Base-by-base conservation (phyloP, 2,329 filamentous ascomycete genomes). In the Plectosphaerella sp. region DNA sequence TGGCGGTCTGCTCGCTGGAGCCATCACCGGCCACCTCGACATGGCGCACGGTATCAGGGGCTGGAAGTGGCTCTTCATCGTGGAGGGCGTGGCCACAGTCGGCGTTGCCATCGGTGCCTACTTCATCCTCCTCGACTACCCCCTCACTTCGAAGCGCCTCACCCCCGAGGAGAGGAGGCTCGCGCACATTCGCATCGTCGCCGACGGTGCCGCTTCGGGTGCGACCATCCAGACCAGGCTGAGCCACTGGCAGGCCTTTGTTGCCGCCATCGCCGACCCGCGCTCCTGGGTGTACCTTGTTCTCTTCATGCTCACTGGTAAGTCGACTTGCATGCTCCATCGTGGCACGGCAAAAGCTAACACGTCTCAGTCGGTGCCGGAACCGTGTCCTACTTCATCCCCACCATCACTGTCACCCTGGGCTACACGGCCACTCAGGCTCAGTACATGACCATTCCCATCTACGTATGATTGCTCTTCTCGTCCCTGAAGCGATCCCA, bases 111-210 rank as follows among this genome's bases (percentile, higher is more conserved):
- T 87, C 16, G 64, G 76, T 1, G 83, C 80, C 15, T 86, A 84
- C 67, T 87, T 84, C 77, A 77, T 86, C 65, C 83, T 89, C 2
- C 78, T 85, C 55, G 86, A 90, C 61, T 89, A 87, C 61, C 87
- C 87, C 0, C 83, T 85, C 56, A 76, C 83, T 52, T 84, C 85
- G 22, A 52, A 47, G 8, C 79, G 64, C 1, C 88, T 89, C 60
- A 79, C 76, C 0, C 73, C 76, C 1, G 72, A 73, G n/a, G 85
- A 90, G 58, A 78, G 83, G 24, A 72, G 72, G 11, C 76, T 86
- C 6, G 84, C 88, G 0, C 68, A 71, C 43, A 64, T 67, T 12
- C 69, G 75, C 25, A 67, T 78, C 18, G 64, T 69, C 25, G 64
- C 66, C 8, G 74, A 75, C 48, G 69, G 71, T 45, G 66, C 74